Evolutionary conservation across 176 grass and related monocot species (phyloP).

Genomic region (Secale cereale): DNA sequence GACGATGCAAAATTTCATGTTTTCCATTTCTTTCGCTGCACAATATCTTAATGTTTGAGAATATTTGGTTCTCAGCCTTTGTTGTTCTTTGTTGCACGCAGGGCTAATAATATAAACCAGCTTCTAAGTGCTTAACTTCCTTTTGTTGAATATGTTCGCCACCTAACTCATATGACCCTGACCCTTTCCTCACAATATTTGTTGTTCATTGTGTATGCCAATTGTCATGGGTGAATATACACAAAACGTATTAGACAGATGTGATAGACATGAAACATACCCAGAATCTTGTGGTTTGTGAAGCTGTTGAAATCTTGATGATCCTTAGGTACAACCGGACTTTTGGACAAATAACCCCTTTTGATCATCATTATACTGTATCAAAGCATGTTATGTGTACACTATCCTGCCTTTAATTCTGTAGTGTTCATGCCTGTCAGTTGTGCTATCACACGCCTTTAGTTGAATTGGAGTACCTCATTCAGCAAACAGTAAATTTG

Average conservation of each 20-base stretch:
- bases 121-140: too few relatives aligned
- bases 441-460: neutral
- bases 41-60: too few relatives aligned
- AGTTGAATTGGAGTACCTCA: neutral
- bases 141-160: too few relatives aligned
- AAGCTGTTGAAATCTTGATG: neutral
- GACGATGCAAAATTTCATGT: too few relatives aligned
- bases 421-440: neutral
- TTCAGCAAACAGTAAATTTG: neutral
- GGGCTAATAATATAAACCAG: too few relatives aligned
- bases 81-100: too few relatives aligned
- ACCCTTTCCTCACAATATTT: neutral
- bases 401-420: neutral
- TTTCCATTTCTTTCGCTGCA: too few relatives aligned
- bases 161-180: too few relatives aligned
- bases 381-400: neutral
- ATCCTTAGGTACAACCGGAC: neutral
- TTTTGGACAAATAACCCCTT: neutral
- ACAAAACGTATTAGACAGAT: neutral
- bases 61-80: too few relatives aligned
- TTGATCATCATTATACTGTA: neutral
- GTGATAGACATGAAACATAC: conserved; percentile 8
- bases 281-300: neutral
- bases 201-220: neutral
- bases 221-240: neutral